Evolutionary conservation across 1,139 yeast species (phyloP), one percentile per base, ranked within the genome.

Genomic region (Oligophagozyma castellii): DNA sequence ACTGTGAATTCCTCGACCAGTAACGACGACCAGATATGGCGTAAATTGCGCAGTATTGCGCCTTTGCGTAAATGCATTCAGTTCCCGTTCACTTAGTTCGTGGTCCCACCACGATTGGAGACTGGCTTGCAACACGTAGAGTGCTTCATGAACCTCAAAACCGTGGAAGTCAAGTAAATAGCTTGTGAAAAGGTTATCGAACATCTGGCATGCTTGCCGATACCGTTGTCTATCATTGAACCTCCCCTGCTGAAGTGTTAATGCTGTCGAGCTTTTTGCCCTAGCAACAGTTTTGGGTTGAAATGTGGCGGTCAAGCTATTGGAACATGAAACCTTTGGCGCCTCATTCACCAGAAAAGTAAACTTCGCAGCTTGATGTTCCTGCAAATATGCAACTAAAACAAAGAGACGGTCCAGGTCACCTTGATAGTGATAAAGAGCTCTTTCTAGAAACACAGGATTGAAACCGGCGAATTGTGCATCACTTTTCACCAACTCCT

Each of bases 1-100:
- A 19, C 79, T 71, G 46, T 74, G 83, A 8, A 72, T 43, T 0
- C 83, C 83, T 34, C 78, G 48, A 0, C 83, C 83, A 0, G 80
- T 72, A 3, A 73, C 51, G 0, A 73, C 48, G 3, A 38, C 42
- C 10, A 72, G 59, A 38, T n/a, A 30, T 22, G 5, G 35, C 47
- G 12, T 39, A 35, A n/a, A n/a, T n/a, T n/a, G n/a, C 48, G 18
- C 35, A 29, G 2, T 59, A 31, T 46, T 55, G 21, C 51, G 44
- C 6, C 53, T 46, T n/a, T n/a, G n/a, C n/a, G n/a, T n/a, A 12
- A 49, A 53, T 2, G 70, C 69, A 16, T 58, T 52, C 4, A 50
- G 28, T 27, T 60, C 61, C 29, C 79, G 49, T 21, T 46, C 43
- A 5, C 43, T 37, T 23, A 56, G 24, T 43, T 74, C 81, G 14